phyloP scores from a whole-genome alignment of 2,329 filamentous ascomycete genomes.

The Fusarium sp. region DNA sequence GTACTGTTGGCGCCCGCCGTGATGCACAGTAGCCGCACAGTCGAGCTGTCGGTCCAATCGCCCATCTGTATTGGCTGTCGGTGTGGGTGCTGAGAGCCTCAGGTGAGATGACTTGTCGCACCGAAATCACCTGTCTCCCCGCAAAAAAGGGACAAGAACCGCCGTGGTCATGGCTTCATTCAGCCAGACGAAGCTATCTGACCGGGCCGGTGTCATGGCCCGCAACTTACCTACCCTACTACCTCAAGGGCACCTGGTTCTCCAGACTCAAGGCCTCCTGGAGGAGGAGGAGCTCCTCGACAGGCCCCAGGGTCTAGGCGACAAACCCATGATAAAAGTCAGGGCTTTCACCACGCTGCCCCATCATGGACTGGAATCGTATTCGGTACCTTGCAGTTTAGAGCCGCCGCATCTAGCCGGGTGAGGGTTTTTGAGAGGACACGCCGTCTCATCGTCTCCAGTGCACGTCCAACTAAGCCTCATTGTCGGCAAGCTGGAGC shows the following conservation, averaged over 20 bases:
- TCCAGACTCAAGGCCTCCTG: conserved; percentile 10
- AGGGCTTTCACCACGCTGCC: conserved; percentile 14
- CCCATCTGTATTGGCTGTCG: conserved; percentile 21
- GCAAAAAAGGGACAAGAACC: conserved; percentile 8
- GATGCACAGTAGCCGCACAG: conserved; percentile 26
- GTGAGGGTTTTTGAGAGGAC: conserved; percentile 22
- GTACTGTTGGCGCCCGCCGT: conserved; percentile 7
- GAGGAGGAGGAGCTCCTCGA: conserved; percentile 5
- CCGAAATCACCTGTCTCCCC: conserved; percentile 38
- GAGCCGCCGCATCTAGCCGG: conserved; percentile 37
- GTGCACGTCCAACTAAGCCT: conserved; percentile 36
- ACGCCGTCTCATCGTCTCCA: conserved; percentile 7
- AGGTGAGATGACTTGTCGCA: conserved; percentile 40
- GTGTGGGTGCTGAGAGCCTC: conserved; percentile 36
- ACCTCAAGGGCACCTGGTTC: conserved; percentile 9
- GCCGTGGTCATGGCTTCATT: conserved; percentile 20
- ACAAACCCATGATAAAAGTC: conserved; percentile 7
- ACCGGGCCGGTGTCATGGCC: conserved; percentile 21
- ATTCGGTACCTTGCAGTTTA: conserved; percentile 33
- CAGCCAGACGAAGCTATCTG: conserved; percentile 1
- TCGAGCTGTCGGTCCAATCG: conserved; percentile 8
- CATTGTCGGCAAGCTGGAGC: conserved; percentile 14
- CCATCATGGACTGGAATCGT: conserved; percentile 21
- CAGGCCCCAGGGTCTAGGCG: background rate
- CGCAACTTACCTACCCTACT: background rate